These are phyloP conservation scores for Quercus variabilis DNA, from an alignment of 306 rosid genomes.

Conservation along the genomic window DNA sequence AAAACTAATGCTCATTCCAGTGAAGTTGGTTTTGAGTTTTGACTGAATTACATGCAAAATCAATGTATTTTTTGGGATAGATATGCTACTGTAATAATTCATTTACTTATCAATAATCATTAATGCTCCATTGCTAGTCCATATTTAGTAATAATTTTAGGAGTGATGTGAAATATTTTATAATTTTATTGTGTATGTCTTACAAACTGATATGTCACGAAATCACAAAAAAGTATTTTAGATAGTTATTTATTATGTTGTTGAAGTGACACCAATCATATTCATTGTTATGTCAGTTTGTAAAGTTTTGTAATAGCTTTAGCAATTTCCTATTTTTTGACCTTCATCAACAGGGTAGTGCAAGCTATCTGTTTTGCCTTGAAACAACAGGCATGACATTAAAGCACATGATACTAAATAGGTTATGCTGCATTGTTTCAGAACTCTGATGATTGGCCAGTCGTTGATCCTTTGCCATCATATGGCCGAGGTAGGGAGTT, in stretches of 20 bases:
- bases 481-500: slow-evolving; percentile 93
- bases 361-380: slow-evolving; percentile 4
- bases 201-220: too few relatives aligned
- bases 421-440: slow-evolving; percentile 31
- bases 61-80: neutral
- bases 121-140: neutral
- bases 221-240: too few relatives aligned
- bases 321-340: neutral
- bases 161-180: too few relatives aligned
- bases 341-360: neutral
- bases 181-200: too few relatives aligned
- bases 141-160: slow-evolving; percentile 1
- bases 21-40: neutral
- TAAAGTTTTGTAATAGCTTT: too few relatives aligned
- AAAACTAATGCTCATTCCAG: slow-evolving; percentile 5
- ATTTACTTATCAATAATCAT: neutral
- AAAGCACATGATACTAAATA: slow-evolving; percentile 11
- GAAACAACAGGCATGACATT: slow-evolving; percentile 16
- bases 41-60: neutral
- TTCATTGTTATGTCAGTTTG: too few relatives aligned
- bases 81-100: slow-evolving; percentile 4
- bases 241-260: too few relatives aligned
- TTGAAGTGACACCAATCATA: too few relatives aligned
- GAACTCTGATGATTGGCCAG: slow-evolving; percentile 69
- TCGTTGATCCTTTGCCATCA: slow-evolving; percentile 76